Base-by-base conservation (phyloP, 257 asterid genomes). In the Nicotiana sylvestris region DNA sequence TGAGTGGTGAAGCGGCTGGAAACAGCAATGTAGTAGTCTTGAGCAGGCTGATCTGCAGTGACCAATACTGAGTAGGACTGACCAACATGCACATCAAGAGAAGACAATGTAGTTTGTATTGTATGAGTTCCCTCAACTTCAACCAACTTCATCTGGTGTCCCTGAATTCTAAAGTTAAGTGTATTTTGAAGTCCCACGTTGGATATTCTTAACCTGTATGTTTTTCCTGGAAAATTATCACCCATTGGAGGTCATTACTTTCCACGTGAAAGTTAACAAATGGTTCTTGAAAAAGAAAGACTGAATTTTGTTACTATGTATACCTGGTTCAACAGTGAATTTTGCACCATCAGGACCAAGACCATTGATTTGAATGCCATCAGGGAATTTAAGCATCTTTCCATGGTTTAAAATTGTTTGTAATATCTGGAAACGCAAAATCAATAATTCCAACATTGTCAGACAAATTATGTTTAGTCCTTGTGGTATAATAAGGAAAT, bases 91-190 rank as follows among this genome's bases (percentile, higher is more conserved):
- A 93, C 87, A 43, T 93, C 95, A 55, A 92, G 90, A 76, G 92
- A 88, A 74, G 90, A 64, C 30, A 87, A 16, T 25, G 72, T 77
- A 82, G 83, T 90, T 80, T 93, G 93, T 29, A 92, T 27, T 0
- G 94, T 90, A 90, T 93, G 98, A 0, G 98, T 87, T 29, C 97
- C 98, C 60, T 92, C 98, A 1, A 91, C 95, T 79, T 93, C 98
- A 13, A 93, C 90, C 27, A 93, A 85, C 87, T 84, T 88, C 97
- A 93, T 89, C 10, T 10, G 35, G 83, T 93, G 98, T 6, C 92
- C 95, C 77, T 92, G 90, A 65, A 93, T 90, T 6, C 94, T 78
- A 55, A 93, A 89, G 82, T 91, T 93, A 0, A 92, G 87, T 0
- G 94, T 76, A 29, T 78, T 86, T 53, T 84, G 78, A 6, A 93